A percentile compares a stretch with the other conserved stretches of the same genome.
Evolutionary conservation across 805 yeast genomes (phyloP).

Genomic region (Metschnikowia dekortorum): DNA sequence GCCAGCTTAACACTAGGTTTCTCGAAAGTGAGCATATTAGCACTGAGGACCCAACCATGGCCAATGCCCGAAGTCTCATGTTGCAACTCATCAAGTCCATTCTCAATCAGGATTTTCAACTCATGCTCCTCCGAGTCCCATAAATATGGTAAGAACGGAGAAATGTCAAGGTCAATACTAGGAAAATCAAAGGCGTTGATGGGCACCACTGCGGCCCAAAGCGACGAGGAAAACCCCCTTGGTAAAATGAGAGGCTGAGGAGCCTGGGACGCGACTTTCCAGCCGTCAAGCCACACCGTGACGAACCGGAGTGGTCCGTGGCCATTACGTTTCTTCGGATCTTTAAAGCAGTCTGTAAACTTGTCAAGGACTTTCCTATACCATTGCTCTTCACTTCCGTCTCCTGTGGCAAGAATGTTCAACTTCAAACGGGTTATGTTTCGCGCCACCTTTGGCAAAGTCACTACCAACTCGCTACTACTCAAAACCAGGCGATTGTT

Average conservation of each 20-base stretch:
- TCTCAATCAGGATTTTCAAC: constrained; percentile 19
- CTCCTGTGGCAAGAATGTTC: constrained; percentile 66
- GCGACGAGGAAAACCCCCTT: constrained; percentile 75
- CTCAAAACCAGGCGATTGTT: constrained; percentile 39
- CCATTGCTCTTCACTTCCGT: constrained; percentile 83
- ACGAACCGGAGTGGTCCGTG: constrained; percentile 72
- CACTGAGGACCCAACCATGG: constrained; percentile 59
- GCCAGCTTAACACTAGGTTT: constrained; percentile 34
- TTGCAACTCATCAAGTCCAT: constrained; percentile 16
- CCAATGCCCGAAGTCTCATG: constrained; percentile 28
- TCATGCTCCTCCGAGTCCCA: constrained; percentile 43
- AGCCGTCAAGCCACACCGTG: constrained; percentile 56
- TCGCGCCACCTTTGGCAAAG: constrained; percentile 43
- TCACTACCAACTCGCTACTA: constrained; percentile 28
- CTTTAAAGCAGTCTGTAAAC: constrained; percentile 36
- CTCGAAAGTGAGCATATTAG: constrained; percentile 54
- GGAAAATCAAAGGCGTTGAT: constrained; percentile 69
- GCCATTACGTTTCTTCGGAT: constrained; percentile 37
- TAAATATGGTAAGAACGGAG: constrained; percentile 64
- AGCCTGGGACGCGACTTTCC: constrained; percentile 53
- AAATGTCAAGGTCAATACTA: constrained; percentile 64
- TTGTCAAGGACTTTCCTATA: constrained; percentile 57
- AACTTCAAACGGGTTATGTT: constrained; percentile 60
- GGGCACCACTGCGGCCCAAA: constrained; percentile 81
- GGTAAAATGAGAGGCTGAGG: constrained; percentile 76